Conservation (phyloP, 345 rosid genomes). For the Eucalyptus polyanthemos region DNA sequence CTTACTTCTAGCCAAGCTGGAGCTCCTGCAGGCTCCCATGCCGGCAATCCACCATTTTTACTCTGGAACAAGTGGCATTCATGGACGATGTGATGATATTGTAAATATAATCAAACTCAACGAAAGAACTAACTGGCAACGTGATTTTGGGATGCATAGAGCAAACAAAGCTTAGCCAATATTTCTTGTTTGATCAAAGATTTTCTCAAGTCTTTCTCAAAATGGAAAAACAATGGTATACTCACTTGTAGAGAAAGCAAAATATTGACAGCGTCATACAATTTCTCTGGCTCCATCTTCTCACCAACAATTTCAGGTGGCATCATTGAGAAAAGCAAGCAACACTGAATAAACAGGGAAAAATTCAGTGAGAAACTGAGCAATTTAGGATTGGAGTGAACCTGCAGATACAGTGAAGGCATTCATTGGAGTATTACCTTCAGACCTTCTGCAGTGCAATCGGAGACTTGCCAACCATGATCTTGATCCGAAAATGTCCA, state of each 20-base stretch:
- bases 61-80: slow-evolving; percentile 12
- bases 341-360: slow-evolving; percentile 10
- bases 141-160: not conserved
- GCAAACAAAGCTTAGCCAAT: not conserved
- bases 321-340: slow-evolving; percentile 24
- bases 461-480: slow-evolving; percentile 41
- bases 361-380: not conserved
- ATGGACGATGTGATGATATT: not conserved
- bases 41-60: slow-evolving; percentile 40
- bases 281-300: slow-evolving; percentile 17
- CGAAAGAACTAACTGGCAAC: not conserved
- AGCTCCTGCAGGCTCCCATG: slow-evolving; percentile 55
- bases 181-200: not conserved
- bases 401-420: not conserved
- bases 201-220: not conserved
- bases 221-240: not conserved
- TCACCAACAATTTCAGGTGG: slow-evolving; percentile 36
- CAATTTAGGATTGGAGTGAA: not conserved
- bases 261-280: slow-evolving; percentile 41
- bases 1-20: slow-evolving; percentile 38
- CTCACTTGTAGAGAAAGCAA: slow-evolving; percentile 38
- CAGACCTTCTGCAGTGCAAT: slow-evolving; percentile 31
- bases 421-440: not conserved
- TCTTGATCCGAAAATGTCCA: slow-evolving; percentile 43
- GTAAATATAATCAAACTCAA: not conserved